phyloP scores from a whole-genome alignment of 352 stramenopile genomes.

The Achlya hypogyna region DNA sequence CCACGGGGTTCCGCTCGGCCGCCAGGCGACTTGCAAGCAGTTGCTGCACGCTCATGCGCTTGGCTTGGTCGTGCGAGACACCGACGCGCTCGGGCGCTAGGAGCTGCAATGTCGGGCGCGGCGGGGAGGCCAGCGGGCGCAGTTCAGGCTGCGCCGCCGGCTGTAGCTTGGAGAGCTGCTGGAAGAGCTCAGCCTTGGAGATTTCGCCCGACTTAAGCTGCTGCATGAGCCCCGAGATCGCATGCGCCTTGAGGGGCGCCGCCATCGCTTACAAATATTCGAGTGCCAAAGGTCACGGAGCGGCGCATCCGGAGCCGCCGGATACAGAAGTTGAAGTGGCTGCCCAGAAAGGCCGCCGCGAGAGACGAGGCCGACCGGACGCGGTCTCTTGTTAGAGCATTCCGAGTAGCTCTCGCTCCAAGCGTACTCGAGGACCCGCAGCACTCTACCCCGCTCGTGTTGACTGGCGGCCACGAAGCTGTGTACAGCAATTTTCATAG shows the following conservation, averaged over 20 bases:
- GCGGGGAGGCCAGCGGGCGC: background rate
- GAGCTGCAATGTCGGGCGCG: slow-evolving; percentile 15
- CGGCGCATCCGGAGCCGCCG: background rate
- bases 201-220: slow-evolving; percentile 79
- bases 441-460: too few relatives aligned
- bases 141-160: background rate
- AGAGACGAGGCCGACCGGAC: too few relatives aligned
- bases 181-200: slow-evolving; percentile 78
- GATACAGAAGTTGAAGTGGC: background rate
- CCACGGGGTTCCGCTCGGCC: background rate
- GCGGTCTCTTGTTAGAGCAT: too few relatives aligned
- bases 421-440: too few relatives aligned
- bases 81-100: slow-evolving; percentile 40
- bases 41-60: slow-evolving; percentile 56
- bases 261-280: background rate
- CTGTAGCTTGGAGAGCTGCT: slow-evolving; percentile 70
- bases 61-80: slow-evolving; percentile 60
- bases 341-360: too few relatives aligned
- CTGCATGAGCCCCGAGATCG: slow-evolving; percentile 62
- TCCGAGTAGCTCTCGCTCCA: too few relatives aligned
- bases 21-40: slow-evolving; percentile 42
- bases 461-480: too few relatives aligned
- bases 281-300: background rate
- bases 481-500: too few relatives aligned
- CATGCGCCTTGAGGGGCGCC: slow-evolving; percentile 4